Evolutionary conservation across 2,329 filamentous ascomycete species (phyloP).

Genomic region (Cytospora mali): DNA sequence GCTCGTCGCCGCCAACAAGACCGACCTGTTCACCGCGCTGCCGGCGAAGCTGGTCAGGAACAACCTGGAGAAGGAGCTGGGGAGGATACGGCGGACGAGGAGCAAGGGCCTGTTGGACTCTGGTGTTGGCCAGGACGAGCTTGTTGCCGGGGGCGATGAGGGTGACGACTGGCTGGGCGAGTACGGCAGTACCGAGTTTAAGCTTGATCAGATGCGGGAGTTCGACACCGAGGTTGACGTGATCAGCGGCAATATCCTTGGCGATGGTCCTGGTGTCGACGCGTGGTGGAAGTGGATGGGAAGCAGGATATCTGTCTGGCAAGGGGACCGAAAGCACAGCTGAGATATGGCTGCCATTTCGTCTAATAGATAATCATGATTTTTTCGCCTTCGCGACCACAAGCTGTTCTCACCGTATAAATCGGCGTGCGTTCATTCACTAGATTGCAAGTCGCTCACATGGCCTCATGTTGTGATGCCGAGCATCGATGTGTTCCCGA

Average conservation of each 20-base stretch:
- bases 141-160: slow-evolving; percentile 67
- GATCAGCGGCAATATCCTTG: slow-evolving; percentile 70
- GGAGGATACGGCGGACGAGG: slow-evolving; percentile 73
- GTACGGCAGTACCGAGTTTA: slow-evolving; percentile 75
- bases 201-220: slow-evolving; percentile 80
- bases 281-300: slow-evolving; percentile 94
- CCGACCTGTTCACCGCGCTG: slow-evolving; percentile 91
- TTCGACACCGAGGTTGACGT: slow-evolving; percentile 80
- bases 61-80: slow-evolving; percentile 78
- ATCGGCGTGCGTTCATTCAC: not conserved
- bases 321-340: slow-evolving; percentile 13
- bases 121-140: slow-evolving; percentile 67
- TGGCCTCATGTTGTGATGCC: not conserved
- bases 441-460: not conserved
- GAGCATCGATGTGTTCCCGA: not conserved
- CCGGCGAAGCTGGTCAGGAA: slow-evolving; percentile 75
- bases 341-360: not conserved
- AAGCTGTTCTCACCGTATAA: not conserved
- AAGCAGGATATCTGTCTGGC: slow-evolving; percentile 60
- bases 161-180: slow-evolving; percentile 84
- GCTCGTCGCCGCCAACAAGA: slow-evolving; percentile 90
- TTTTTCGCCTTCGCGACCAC: not conserved
- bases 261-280: slow-evolving; percentile 69
- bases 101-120: slow-evolving; percentile 83
- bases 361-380: slow-evolving; percentile 6